Base-by-base conservation (phyloP, 2,329 filamentous ascomycete species). In the Clonostachys rhizophaga region DNA sequence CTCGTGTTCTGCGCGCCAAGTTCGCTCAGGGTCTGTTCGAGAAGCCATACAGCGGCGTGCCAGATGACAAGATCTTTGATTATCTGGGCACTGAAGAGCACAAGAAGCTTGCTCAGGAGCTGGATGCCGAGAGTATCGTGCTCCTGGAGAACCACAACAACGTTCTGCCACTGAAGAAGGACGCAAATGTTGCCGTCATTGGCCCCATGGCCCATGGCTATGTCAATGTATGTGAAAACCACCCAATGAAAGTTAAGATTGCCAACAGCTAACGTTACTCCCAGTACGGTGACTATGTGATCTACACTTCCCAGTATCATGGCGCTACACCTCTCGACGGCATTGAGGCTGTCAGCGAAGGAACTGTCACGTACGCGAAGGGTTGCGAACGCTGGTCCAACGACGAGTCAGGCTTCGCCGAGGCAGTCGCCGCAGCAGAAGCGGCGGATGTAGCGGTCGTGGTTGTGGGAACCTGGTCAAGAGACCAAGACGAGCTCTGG, bases 311-410 rank as follows among this genome's bases (percentile, higher is more conserved):
- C 13, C 77, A 83, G 55, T 39, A 18, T 8, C 14, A 39, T 11
- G 86, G 86, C 34, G 77, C 88, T 6, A 88, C 83, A 2, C 86
- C 86, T 5, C 71, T 86, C 5, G 83, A 87, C 49, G 86, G 86
- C 20, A 86, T 89, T 55, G 76, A 74, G 48, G 73, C 76, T 11
- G 78, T 78, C 16, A 77, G 80, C 53, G 74, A 74, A 16, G 83
- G 79, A 37, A 78, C 67, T 2, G 72, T 89, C 3, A 83, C 79
- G 16, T 89, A 84, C 55, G 79, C 84, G 0, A 68, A 87, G 65
- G 86, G 87, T 34, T 87, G 84, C 51, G 83, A 89, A 62, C 75
- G 83, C 40, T 89, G 85, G 86, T 88, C 84, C 36, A 81, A 72
- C 49, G 82, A 87, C 53, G 69, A 88, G 52, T 84, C 82, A 5